Evolutionary conservation across 352 stramenopile genomes (phyloP).

Genomic region (Pilasporangium apinafurcum): DNA sequence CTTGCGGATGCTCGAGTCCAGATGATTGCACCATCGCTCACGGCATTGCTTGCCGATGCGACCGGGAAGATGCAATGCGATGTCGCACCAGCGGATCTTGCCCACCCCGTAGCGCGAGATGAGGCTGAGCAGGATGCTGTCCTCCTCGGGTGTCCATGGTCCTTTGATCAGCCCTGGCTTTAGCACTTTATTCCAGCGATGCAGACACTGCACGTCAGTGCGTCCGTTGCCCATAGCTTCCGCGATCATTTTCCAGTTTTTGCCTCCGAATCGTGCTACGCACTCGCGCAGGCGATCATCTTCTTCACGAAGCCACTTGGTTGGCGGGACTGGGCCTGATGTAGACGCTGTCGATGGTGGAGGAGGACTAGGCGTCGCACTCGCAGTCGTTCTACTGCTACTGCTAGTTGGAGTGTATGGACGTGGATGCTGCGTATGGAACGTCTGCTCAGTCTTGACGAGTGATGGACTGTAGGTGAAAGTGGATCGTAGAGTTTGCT

Average conservation of each 20-base stretch:
- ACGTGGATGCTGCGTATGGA: slow-evolving; percentile 11
- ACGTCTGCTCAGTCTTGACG: slow-evolving; percentile 9
- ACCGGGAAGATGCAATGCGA: slow-evolving; percentile 74
- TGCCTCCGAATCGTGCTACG: slow-evolving; percentile 87
- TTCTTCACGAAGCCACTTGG: slow-evolving; percentile 88
- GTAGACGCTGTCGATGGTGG: not conserved
- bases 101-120: slow-evolving; percentile 80
- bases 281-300: slow-evolving; percentile 84
- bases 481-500: slow-evolving; percentile 4
- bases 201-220: slow-evolving; percentile 92
- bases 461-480: slow-evolving; percentile 13
- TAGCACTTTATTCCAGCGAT: slow-evolving; percentile 95
- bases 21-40: slow-evolving; percentile 94
- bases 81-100: slow-evolving; percentile 86
- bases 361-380: slow-evolving; percentile 2
- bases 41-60: slow-evolving; percentile 94
- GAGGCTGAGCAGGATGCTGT: slow-evolving; percentile 63
- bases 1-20: slow-evolving; percentile 95
- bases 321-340: slow-evolving; percentile 9
- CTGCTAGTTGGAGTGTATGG: too few relatives aligned
- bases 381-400: slow-evolving; percentile 9
- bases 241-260: slow-evolving; percentile 94
- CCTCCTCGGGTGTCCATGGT: slow-evolving; percentile 85
- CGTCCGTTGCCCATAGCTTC: slow-evolving; percentile 82
- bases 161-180: slow-evolving; percentile 87